These are phyloP conservation scores for Geosmithia flava DNA, from an alignment of 2,329 filamentous ascomycete genomes.

Conservation along the genomic window DNA sequence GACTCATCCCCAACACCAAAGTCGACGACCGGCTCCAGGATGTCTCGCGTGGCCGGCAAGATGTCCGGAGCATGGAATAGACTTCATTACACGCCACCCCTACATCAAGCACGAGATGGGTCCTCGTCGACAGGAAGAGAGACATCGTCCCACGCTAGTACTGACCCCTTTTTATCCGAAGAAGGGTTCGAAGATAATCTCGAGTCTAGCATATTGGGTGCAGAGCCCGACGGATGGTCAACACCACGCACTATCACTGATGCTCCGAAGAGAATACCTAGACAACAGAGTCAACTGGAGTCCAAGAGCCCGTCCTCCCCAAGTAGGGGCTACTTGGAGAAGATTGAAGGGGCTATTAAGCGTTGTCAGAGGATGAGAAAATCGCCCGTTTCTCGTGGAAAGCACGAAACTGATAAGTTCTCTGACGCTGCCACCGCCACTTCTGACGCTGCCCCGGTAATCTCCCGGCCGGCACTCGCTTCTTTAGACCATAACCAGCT, in stretches of 20 bases:
- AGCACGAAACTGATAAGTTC: constrained; percentile 33
- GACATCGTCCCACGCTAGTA: neutral
- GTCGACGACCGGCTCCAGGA: constrained; percentile 2
- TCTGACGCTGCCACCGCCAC: no score
- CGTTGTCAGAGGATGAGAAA: constrained; percentile 1
- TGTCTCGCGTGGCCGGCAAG: constrained; percentile 2
- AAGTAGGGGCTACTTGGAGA: neutral
- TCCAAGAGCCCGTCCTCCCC: neutral
- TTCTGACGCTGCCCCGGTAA: constrained; percentile 18
- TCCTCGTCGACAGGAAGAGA: constrained; percentile 18
- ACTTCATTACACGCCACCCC: constrained; percentile 1
- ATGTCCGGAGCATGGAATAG: constrained; percentile 2
- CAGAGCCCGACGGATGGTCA: constrained; percentile 21
- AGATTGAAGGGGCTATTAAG: neutral
- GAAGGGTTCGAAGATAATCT: constrained; percentile 22
- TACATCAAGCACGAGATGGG: constrained; percentile 17
- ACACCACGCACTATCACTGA: constrained; percentile 16
- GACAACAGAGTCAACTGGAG: neutral
- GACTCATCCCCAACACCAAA: constrained; percentile 19
- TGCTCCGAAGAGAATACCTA: neutral
- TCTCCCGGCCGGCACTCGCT: constrained; percentile 8
- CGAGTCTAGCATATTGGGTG: constrained; percentile 22
- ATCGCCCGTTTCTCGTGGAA: neutral
- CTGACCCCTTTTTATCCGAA: constrained; percentile 20
- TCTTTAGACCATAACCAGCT: constrained; percentile 16